These are phyloP conservation scores for Pseudogymnoascus sp. DNA, from an alignment of 2,329 filamentous ascomycete genomes.

Conservation along the genomic window DNA sequence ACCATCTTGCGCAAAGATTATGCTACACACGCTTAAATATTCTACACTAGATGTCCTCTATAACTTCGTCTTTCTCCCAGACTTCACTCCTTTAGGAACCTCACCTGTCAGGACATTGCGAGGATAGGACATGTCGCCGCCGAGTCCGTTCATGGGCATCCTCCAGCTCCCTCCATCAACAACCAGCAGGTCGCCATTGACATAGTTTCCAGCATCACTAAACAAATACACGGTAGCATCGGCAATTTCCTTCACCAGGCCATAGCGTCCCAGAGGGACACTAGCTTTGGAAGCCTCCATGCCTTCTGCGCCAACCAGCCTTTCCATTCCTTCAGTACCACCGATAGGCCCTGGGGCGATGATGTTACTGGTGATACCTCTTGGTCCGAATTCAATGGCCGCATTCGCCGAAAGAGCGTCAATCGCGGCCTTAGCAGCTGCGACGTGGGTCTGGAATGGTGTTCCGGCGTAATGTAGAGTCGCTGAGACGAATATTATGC, in stretches of 20 bases:
- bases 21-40: background rate
- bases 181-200: slow-evolving; percentile 75
- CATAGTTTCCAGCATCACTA: slow-evolving; percentile 74
- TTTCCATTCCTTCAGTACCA: slow-evolving; percentile 72
- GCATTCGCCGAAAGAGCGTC: slow-evolving; percentile 76
- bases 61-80: background rate
- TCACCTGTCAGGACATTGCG: background rate
- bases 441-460: slow-evolving; percentile 81
- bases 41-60: background rate
- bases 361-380: slow-evolving; percentile 79
- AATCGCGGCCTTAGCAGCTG: slow-evolving; percentile 83
- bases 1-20: background rate
- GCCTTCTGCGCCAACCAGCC: slow-evolving; percentile 35
- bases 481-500: slow-evolving; percentile 84
- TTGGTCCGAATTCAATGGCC: slow-evolving; percentile 82
- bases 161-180: slow-evolving; percentile 47
- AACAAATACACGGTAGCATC: slow-evolving; percentile 89
- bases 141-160: background rate
- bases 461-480: slow-evolving; percentile 85
- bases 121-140: background rate
- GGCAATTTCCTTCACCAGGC: slow-evolving; percentile 77
- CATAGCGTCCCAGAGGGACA: slow-evolving; percentile 69
- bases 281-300: slow-evolving; percentile 25
- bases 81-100: slow-evolving; percentile 4
- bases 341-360: slow-evolving; percentile 82